Conservation (phyloP, 768 basidiomycete species). For the Psilocybe sp. region DNA sequence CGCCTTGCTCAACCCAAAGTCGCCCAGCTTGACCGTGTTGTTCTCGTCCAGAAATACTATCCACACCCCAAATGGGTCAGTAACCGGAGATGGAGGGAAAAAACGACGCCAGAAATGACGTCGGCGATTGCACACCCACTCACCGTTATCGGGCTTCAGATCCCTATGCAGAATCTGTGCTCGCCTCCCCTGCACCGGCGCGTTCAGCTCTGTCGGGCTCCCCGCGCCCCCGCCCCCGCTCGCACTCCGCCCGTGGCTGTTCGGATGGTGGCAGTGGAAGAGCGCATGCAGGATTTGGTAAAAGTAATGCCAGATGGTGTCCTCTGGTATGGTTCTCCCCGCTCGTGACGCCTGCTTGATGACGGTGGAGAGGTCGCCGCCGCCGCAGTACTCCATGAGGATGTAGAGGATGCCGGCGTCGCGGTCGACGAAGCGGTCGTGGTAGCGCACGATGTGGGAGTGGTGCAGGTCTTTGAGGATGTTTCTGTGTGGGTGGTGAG, state of each 20-base stretch:
- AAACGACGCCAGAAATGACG: no score
- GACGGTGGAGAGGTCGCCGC: slow-evolving; percentile 86
- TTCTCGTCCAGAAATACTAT: slow-evolving; percentile 86
- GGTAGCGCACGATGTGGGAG: slow-evolving; percentile 94
- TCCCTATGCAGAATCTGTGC: slow-evolving; percentile 90
- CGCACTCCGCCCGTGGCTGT: slow-evolving; percentile 45
- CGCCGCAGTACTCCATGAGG: slow-evolving; percentile 98
- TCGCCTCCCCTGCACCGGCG: slow-evolving; percentile 50
- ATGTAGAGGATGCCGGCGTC: slow-evolving; percentile 92
- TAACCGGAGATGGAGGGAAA: neutral
- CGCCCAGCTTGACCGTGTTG: slow-evolving; percentile 91
- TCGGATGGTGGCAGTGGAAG: slow-evolving; percentile 90
- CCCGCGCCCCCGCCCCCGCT: slow-evolving; percentile 40
- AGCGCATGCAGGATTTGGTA: slow-evolving; percentile 89
- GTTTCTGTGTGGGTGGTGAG: slow-evolving; percentile 64
- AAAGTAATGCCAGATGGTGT: slow-evolving; percentile 94
- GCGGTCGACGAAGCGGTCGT: slow-evolving; percentile 89
- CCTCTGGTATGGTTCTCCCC: slow-evolving; percentile 79
- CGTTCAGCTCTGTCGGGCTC: slow-evolving; percentile 26
- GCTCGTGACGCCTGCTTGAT: slow-evolving; percentile 77
- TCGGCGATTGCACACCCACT: slow-evolving; percentile 16
- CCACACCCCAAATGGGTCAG: neutral
- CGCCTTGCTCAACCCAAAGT: slow-evolving; percentile 95
- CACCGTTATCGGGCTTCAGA: slow-evolving; percentile 96
- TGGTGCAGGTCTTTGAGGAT: slow-evolving; percentile 95